Evolutionary conservation across 768 basidiomycete genomes (phyloP).

Genomic region (Pluteus cervinus): DNA sequence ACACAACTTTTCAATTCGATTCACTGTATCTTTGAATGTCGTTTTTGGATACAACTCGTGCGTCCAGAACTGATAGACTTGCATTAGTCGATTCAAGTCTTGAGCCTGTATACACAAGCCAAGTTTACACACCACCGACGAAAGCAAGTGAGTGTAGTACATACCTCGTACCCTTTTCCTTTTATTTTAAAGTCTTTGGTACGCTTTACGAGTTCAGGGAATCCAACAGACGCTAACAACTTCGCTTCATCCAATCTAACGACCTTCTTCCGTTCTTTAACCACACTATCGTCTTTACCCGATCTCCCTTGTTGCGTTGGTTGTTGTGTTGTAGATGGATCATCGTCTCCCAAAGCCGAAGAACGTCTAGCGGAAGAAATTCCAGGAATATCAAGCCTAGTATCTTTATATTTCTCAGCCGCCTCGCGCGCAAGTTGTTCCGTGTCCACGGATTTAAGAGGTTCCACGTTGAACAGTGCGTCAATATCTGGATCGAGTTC

Average conservation of each 20-base stretch:
- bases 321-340: too few species aligned
- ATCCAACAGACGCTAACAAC: conserved; percentile 67
- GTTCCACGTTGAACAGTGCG: too few species aligned
- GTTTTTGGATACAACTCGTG: conserved; percentile 89
- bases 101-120: conserved; percentile 40
- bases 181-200: conserved; percentile 74
- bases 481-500: conserved; percentile 33
- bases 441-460: too few species aligned
- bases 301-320: conserved; percentile 15
- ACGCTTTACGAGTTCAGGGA: conserved; percentile 73
- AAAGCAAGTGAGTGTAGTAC: conserved; percentile 3
- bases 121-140: not conserved
- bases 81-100: conserved; percentile 76
- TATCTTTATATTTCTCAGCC: too few species aligned
- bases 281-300: conserved; percentile 24
- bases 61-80: conserved; percentile 91
- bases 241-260: conserved; percentile 71
- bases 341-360: too few species aligned
- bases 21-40: conserved; percentile 81
- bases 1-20: conserved; percentile 83
- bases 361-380: too few species aligned
- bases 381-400: too few species aligned
- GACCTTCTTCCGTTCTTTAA: conserved; percentile 44
- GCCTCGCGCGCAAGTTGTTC: too few species aligned
- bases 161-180: conserved; percentile 92